Evolutionary conservation across 169 alveolate species (phyloP).

Genomic region (Eimeria nieschulzi): DNA sequence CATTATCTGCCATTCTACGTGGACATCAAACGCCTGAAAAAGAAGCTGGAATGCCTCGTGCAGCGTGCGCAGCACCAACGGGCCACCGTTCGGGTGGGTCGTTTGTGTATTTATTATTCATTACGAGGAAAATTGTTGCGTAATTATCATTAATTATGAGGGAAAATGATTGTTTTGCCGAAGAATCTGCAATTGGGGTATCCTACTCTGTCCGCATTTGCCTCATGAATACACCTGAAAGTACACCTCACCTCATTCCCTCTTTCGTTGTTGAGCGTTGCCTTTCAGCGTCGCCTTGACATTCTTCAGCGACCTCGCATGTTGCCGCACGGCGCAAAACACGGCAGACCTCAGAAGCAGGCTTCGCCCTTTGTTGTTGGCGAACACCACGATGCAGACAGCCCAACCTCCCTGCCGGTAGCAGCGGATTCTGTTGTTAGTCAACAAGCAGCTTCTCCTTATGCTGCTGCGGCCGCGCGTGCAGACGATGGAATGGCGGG

Average conservation of each 20-base stretch:
- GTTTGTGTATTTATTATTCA: background rate
- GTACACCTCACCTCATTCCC: background rate
- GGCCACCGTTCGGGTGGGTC: constrained; percentile 52
- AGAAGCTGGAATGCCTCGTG: constrained; percentile 45
- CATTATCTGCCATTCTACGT: constrained; percentile 44
- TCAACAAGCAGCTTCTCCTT: background rate
- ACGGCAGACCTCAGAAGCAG: constrained; percentile 27
- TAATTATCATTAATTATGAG: too few relatives aligned
- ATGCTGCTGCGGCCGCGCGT: constrained; percentile 63
- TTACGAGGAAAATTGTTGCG: too few relatives aligned
- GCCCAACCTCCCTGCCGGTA: constrained; percentile 2
- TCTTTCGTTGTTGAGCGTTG: background rate
- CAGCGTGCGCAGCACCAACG: constrained; percentile 61
- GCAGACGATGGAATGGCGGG: constrained; percentile 70
- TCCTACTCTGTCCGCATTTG: too few relatives aligned
- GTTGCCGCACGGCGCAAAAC: constrained; percentile 26
- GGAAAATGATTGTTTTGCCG: too few relatives aligned
- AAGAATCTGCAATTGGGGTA: too few relatives aligned
- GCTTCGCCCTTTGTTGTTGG: constrained; percentile 40
- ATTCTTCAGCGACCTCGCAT: constrained; percentile 54
- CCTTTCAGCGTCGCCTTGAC: constrained; percentile 44
- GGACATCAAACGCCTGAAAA: constrained; percentile 49
- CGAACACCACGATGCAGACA: constrained; percentile 39
- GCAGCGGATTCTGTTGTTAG: background rate
- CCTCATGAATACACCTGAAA: too few relatives aligned